Conservation (phyloP, 1,284 basidiomycete genomes). For the Ceratobasidium sp. region DNA sequence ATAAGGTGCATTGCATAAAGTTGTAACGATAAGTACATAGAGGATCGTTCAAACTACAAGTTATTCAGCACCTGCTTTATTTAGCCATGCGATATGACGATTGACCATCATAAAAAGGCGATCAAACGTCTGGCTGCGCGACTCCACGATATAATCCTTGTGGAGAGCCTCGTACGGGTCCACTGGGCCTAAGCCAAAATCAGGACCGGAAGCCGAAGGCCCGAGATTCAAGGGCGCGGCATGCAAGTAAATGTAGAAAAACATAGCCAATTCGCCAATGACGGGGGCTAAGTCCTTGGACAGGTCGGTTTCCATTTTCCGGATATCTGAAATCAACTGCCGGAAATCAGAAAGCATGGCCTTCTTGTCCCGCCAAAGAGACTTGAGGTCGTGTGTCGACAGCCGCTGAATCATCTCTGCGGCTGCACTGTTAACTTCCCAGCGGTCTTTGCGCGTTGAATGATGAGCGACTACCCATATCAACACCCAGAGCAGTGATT, state of each 20-base stretch:
- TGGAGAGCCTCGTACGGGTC: background rate
- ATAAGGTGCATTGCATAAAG: too few species aligned
- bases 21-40: too few species aligned
- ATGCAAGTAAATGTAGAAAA: background rate
- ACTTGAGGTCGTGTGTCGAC: background rate
- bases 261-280: background rate
- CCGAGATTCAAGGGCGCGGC: background rate
- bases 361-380: background rate
- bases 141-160: background rate
- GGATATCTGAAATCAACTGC: background rate
- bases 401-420: background rate
- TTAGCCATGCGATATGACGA: too few species aligned
- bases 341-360: background rate
- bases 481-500: slow-evolving; percentile 16
- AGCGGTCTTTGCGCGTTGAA: background rate
- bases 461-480: slow-evolving; percentile 13
- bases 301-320: background rate
- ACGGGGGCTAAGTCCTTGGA: background rate
- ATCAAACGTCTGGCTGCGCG: background rate
- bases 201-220: too few species aligned
- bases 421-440: background rate
- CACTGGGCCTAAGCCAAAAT: background rate
- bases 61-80: too few species aligned
- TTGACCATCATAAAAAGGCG: background rate
- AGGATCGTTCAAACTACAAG: too few species aligned